Base-by-base conservation (phyloP, 257 asterid genomes). In the Dorcoceras hygrometricum region DNA sequence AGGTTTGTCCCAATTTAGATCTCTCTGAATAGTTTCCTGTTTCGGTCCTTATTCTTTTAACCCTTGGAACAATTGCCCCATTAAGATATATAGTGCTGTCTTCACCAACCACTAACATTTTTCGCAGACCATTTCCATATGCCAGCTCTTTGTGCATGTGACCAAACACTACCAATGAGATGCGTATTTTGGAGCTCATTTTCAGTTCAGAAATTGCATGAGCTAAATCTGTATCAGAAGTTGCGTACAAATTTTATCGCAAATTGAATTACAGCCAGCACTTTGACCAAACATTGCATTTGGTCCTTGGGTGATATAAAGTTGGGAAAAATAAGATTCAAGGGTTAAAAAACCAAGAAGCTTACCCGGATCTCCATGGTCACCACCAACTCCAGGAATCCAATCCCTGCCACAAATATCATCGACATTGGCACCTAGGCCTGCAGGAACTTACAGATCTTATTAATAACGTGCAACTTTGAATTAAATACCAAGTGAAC, bases 401-500 rank as follows among this genome's bases (percentile, higher is more conserved):
- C 97, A 92, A 68, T 89, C 97, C 75, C 65, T 83, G 73, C 98
- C 98, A 64, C 97, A 92, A 23, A 92, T 92, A 73, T 92, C 98
- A 74, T 86, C 82, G 72, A 66, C 25, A 55, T 83, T 76, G 71
- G 90, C 78, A 36, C 97, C 97, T 62, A 92, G 75, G 60, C 97
- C 98, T 92, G 84, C 68, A 77, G 34, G 58, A 65, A 28, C 54
- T 70, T 20, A 68, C 26, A 20, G 63, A 14, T 51, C 24, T 34
- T 43, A 62, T 73, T 29, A 73, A 64, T 66, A 29, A 31, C 34
- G 25, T 64, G 63, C 32, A 68, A 65, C 67, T 75, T 66, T 64
- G 25, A 26, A 26, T 32, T 64, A 57, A 50, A 51, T 63, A 51
- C 59, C 63, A 27, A 20, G 70, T 18, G 25, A 46, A 43, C 23